These are phyloP conservation scores for Oxytropis ochrocephala DNA, from an alignment of 306 rosid species.

Conservation along the genomic window DNA sequence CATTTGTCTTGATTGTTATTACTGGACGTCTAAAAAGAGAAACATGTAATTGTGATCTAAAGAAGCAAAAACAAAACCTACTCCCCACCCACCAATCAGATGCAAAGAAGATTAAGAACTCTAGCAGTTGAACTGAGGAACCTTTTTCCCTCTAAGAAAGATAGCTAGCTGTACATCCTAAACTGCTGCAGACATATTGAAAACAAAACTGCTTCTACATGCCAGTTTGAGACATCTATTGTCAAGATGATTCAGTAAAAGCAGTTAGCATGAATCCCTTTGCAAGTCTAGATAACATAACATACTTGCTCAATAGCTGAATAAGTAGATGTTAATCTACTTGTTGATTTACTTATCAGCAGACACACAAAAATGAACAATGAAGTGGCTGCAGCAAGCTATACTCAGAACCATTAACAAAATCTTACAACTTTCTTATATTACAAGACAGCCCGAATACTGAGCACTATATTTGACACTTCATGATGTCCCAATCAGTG, in stretches of 20 bases:
- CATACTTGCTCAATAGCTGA: no score
- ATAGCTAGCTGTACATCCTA: conserved; percentile 15
- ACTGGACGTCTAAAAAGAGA: neutral
- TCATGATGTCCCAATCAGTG: conserved; percentile 23
- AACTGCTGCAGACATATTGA: neutral
- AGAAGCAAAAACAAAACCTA: neutral
- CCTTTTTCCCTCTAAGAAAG: neutral
- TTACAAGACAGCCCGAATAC: conserved; percentile 1
- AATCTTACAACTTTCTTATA: neutral
- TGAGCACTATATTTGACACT: conserved; percentile 7
- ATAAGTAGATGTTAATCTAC: conserved; percentile 26
- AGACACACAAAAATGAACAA: conserved; percentile 22
- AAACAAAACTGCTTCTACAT: neutral
- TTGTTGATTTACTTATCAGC: conserved; percentile 10
- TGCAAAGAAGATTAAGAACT: neutral
- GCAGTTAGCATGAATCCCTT: neutral
- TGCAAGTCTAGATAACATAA: neutral
- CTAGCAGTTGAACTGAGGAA: neutral
- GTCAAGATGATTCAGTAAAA: neutral
- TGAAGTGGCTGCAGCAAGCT: conserved; percentile 24
- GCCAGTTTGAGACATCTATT: neutral
- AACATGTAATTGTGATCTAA: neutral
- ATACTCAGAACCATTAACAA: conserved; percentile 13
- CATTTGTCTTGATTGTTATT: no score
- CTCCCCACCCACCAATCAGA: neutral